These are phyloP conservation scores for Pichia sp. DNA, from an alignment of 1,139 yeast genomes.

Conservation along the genomic window DNA sequence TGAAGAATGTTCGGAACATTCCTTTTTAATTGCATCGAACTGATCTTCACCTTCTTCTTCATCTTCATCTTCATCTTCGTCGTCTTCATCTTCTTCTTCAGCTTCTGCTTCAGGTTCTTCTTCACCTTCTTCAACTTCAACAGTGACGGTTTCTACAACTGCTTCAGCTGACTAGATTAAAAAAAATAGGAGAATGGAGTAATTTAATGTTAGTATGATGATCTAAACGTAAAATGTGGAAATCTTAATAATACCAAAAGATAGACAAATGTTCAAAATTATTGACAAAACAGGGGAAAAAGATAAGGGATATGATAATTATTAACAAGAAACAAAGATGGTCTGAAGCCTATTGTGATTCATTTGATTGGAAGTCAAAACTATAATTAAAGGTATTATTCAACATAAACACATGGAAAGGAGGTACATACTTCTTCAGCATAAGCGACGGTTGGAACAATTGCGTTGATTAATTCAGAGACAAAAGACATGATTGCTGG, in stretches of 20 bases:
- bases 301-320: no score
- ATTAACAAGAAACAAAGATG: no score
- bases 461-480: constrained; percentile 70
- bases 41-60: constrained; percentile 72
- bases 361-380: no score
- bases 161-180: constrained; percentile 24
- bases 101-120: constrained; percentile 25
- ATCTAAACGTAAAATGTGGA: background rate
- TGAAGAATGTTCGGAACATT: constrained; percentile 59
- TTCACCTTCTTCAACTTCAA: constrained; percentile 11
- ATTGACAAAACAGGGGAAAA: no score
- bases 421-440: constrained; percentile 61
- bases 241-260: background rate
- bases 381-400: no score
- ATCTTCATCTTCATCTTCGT: constrained; percentile 71
- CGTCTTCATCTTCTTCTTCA: constrained; percentile 48
- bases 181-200: background rate
- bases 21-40: constrained; percentile 57
- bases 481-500: constrained; percentile 44
- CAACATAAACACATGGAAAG: no score
- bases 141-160: constrained; percentile 13
- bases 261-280: no score
- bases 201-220: constrained; percentile 6
- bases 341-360: no score
- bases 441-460: constrained; percentile 73